Conservation (phyloP, 2,329 filamentous ascomycete genomes). For the Aspergillus awamori region DNA sequence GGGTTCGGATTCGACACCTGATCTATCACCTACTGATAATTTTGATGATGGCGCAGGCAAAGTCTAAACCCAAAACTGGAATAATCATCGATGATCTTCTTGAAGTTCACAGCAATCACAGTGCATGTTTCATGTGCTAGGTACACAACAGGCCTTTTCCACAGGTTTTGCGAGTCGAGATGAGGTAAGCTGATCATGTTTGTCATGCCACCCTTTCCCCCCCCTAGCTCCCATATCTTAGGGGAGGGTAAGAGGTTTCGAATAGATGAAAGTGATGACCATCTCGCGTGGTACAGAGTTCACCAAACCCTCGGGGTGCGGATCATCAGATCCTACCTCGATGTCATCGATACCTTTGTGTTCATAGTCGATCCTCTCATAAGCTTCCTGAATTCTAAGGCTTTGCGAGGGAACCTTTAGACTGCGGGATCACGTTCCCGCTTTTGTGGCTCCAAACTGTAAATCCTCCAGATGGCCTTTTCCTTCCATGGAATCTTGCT, state of each 20-base stretch:
- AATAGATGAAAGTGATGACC: background rate
- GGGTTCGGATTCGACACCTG: background rate
- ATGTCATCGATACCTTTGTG: background rate
- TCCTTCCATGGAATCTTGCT: background rate
- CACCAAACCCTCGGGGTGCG: background rate
- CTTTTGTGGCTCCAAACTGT: constrained; percentile 13
- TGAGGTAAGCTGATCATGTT: constrained; percentile 1
- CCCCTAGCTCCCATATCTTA: background rate
- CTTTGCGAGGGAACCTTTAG: background rate
- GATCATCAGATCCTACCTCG: background rate
- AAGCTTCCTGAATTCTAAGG: constrained; percentile 9
- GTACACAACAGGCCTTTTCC: background rate
- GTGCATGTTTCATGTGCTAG: constrained; percentile 4
- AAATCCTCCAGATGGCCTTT: constrained; percentile 12
- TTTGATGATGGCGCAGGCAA: background rate
- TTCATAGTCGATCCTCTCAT: background rate
- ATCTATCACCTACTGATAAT: background rate
- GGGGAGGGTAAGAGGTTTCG: background rate
- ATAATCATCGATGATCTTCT: background rate
- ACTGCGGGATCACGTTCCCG: constrained; percentile 5
- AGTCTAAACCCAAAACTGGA: background rate
- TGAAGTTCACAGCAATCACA: background rate
- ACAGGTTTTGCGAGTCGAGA: background rate
- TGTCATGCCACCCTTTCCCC: background rate
- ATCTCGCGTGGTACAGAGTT: background rate